Percentiles rank a stretch among this genome's conserved stretches.
These are phyloP conservation scores for Inga oerstediana DNA, from an alignment of 306 rosid genomes.

Conservation along the genomic window DNA sequence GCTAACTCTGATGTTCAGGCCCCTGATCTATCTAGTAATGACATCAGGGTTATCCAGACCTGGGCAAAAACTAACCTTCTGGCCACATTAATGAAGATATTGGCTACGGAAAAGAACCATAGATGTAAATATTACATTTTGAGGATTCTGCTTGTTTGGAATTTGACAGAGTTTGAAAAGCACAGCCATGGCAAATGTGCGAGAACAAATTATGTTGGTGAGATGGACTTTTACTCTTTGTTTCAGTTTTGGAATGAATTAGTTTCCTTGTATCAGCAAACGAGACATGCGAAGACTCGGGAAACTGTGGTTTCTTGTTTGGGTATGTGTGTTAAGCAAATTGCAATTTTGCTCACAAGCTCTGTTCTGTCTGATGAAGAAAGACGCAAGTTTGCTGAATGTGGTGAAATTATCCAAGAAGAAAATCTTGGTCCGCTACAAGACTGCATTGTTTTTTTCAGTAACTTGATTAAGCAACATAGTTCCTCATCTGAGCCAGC, in stretches of 20 bases:
- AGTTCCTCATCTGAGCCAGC: constrained; percentile 73
- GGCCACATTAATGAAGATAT: constrained; percentile 58
- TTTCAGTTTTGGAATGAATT: constrained; percentile 78
- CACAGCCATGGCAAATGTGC: constrained; percentile 40
- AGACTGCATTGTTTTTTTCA: constrained; percentile 60
- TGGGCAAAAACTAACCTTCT: constrained; percentile 77
- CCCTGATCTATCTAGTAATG: constrained; percentile 46
- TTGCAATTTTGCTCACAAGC: constrained; percentile 52
- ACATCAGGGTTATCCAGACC: constrained; percentile 49
- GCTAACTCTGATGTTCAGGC: constrained; percentile 50
- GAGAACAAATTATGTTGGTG: constrained; percentile 62
- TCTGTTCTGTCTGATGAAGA: constrained; percentile 46
- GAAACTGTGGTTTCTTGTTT: constrained; percentile 76
- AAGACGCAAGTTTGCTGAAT: constrained; percentile 24
- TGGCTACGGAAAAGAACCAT: constrained; percentile 68
- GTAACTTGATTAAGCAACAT: constrained; percentile 53
- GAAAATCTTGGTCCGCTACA: constrained; percentile 42
- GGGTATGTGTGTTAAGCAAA: constrained; percentile 71
- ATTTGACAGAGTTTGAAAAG: constrained; percentile 68
- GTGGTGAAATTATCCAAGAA: constrained; percentile 36
- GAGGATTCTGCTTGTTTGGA: constrained; percentile 79
- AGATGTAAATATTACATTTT: constrained; percentile 74
- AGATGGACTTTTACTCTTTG: constrained; percentile 68
- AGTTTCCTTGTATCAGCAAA: constrained; percentile 55
- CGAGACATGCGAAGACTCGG: constrained; percentile 79